Base-by-base conservation (phyloP, 495 filamentous ascomycete species). In the Sabuloglossum arenarium region DNA sequence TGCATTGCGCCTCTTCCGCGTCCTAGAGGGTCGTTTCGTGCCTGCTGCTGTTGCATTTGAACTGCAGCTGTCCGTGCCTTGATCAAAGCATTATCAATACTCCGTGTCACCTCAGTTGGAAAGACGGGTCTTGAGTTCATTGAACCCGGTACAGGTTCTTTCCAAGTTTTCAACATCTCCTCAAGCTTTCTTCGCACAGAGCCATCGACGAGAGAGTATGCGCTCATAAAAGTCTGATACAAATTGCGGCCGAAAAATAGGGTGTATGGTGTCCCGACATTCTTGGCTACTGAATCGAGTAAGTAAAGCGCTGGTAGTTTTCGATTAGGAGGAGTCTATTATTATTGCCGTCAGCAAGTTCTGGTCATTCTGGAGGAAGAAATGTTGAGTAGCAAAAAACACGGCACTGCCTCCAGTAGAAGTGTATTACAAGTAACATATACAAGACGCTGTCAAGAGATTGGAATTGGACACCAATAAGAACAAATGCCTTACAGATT, bases 101-200 rank as follows among this genome's bases (percentile, higher is more conserved):
- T 82, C 37, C 85, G 77, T 37, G 87, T 93, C 43, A 84, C 75
- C 25, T 96, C 88, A 12, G 76, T 71, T 16, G 86, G 79, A 66
- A 98, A 98, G 53, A 98, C 90, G 1, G 91, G 90, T 60, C 84
- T 76, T 1, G 79, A 78, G 62, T 93, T 88, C 55, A 90, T 74
- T 12, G 91, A 94, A 21, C 89, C 91, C 0, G 89, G 86, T 3
- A 95, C 86, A 19, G 93, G 86, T 65, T 94, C 85, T 67, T 95
- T 98, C 91, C 91, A 98, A 0, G 91, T 98, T 70, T 86, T 89
- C 53, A 97, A 76, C 85, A 98, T 89, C 68, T 93, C 88, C 58
- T 97, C 90, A 72, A 98, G 80, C 69, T 91, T 90, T 56, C 80
- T 76, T 61, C 91, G 76, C n/a, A 85, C 86, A 42, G 73, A 71